Conservation (phyloP, 2,329 filamentous ascomycete species). For the Fusarium nodosum region DNA sequence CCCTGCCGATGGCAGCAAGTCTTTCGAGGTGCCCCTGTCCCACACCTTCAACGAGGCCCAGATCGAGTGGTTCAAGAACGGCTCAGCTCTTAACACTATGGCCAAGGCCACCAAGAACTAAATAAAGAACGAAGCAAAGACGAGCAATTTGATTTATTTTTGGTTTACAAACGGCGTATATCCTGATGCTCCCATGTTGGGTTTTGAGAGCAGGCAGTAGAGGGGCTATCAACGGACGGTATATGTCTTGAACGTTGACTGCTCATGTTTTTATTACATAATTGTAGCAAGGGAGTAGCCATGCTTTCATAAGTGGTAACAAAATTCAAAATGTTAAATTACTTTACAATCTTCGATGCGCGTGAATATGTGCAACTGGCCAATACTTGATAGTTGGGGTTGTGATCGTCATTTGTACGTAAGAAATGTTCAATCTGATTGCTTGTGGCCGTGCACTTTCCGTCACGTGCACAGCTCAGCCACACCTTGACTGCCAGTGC, state of each 20-base stretch:
- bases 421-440: background rate
- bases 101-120: slow-evolving; percentile 73
- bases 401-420: background rate
- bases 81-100: slow-evolving; percentile 98
- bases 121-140: slow-evolving; percentile 38
- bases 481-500: slow-evolving; percentile 23
- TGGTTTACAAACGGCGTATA: slow-evolving; percentile 48
- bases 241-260: slow-evolving; percentile 37
- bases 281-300: slow-evolving; percentile 46
- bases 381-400: no score
- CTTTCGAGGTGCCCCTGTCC: slow-evolving; percentile 85
- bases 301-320: slow-evolving; percentile 50
- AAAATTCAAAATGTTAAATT: slow-evolving; percentile 46
- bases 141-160: slow-evolving; percentile 42
- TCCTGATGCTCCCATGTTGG: slow-evolving; percentile 48
- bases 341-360: no score
- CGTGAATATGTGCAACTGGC: no score
- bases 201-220: slow-evolving; percentile 48
- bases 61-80: slow-evolving; percentile 99
- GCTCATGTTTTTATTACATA: slow-evolving; percentile 45
- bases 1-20: slow-evolving; percentile 81
- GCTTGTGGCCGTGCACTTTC: slow-evolving; percentile 16
- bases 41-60: slow-evolving; percentile 99
- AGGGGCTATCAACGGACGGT: slow-evolving; percentile 40
- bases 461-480: slow-evolving; percentile 47